Percentiles rank a stretch among this genome's conserved stretches.
These are phyloP conservation scores for Pleodorina starrii DNA, from an alignment of 139 green algal genomes.

Conservation along the genomic window DNA sequence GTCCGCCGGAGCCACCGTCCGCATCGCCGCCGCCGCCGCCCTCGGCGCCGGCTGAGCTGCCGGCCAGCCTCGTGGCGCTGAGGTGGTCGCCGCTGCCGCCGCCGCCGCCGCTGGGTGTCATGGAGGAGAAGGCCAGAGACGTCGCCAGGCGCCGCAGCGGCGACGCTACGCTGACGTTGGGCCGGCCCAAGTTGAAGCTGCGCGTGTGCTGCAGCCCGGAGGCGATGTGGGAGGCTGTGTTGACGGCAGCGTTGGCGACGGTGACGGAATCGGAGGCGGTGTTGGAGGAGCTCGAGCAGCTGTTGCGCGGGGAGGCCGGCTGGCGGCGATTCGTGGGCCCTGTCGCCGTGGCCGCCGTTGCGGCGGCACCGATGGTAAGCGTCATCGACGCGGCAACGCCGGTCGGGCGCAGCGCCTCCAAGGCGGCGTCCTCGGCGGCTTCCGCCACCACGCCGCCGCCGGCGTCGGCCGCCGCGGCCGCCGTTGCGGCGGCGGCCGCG, in stretches of 20 bases:
- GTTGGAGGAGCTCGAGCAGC: background rate
- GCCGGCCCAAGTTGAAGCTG: conserved; percentile 4
- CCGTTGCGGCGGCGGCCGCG: background rate
- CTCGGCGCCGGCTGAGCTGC: background rate
- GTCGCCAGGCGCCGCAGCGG: background rate
- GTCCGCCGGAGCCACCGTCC: background rate
- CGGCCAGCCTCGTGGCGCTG: background rate
- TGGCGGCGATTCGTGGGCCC: no score
- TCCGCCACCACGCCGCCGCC: no score
- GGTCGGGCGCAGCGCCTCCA: no score
- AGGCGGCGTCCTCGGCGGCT: no score
- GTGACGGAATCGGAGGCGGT: background rate
- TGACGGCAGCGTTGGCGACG: no score
- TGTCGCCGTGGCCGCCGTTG: background rate
- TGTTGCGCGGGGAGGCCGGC: background rate
- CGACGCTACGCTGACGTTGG: background rate
- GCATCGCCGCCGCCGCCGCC: background rate
- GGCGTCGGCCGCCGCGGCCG: no score
- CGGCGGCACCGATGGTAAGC: no score
- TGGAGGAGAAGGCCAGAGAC: background rate
- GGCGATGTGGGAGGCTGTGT: background rate
- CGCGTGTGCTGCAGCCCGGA: background rate
- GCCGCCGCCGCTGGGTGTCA: background rate
- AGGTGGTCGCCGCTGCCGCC: background rate
- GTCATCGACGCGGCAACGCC: no score